phyloP scores from a whole-genome alignment of 2,329 filamentous ascomycete genomes.

The Botrytis galanthina region DNA sequence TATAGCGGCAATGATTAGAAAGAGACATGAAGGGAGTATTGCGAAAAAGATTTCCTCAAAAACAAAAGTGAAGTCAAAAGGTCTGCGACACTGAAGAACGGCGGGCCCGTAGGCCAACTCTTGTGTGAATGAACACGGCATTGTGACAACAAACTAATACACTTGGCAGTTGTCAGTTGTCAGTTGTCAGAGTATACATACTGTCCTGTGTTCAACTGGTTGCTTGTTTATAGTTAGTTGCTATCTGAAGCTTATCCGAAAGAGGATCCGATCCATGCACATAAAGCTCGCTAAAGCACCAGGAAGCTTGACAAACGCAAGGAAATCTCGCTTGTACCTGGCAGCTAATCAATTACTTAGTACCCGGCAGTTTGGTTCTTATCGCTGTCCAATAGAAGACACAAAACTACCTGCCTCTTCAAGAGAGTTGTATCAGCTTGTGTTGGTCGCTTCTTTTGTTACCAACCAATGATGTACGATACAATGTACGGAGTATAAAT shows the following conservation, averaged over 20 bases:
- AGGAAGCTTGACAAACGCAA: neutral
- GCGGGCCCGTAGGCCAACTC: neutral
- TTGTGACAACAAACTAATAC: neutral
- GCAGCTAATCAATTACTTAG: neutral
- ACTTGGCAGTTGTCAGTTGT: neutral
- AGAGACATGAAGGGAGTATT: slow-evolving; percentile 25
- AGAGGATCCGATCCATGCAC: neutral
- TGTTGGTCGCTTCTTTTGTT: neutral
- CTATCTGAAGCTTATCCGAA: neutral
- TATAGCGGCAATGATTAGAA: slow-evolving; percentile 17
- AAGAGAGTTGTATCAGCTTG: neutral
- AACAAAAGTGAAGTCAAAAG: slow-evolving; percentile 33
- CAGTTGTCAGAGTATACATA: neutral
- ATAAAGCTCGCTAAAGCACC: neutral
- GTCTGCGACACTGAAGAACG: neutral
- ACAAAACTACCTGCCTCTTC: neutral
- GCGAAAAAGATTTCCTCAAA: slow-evolving; percentile 29
- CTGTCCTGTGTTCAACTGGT: neutral
- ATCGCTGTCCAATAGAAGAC: neutral
- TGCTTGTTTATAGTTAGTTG: neutral
- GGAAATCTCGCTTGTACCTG: neutral
- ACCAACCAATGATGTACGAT: neutral
- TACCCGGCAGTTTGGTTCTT: neutral
- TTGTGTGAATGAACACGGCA: neutral
- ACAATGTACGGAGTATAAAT: neutral